Percentiles rank a stretch among this genome's conserved stretches.
These are phyloP conservation scores for Rhodosporidiobolus sp. DNA, from an alignment of 768 basidiomycete species.

Conservation along the genomic window DNA sequence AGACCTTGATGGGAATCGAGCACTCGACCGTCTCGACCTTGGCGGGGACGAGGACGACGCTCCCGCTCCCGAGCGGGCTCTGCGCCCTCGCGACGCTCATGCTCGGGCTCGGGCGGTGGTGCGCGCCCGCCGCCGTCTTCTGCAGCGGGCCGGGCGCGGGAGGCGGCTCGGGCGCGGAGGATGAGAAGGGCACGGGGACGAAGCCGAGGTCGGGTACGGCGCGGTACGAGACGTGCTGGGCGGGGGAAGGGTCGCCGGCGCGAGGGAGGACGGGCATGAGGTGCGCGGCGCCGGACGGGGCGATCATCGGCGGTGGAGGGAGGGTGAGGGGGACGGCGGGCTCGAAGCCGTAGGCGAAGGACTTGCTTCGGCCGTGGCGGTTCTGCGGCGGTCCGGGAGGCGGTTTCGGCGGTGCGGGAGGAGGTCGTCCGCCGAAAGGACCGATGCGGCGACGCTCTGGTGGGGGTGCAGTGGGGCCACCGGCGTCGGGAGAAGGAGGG, in stretches of 20 bases:
- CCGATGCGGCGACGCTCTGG: conserved; percentile 52
- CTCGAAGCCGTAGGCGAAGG: conserved; percentile 42
- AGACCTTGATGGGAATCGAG: conserved; percentile 82
- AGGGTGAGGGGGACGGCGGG: conserved; percentile 37
- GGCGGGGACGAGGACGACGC: conserved; percentile 49
- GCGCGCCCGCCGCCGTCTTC: conserved; percentile 27
- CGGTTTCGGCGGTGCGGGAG: conserved; percentile 33
- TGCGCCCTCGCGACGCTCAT: neutral
- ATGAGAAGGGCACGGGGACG: conserved; percentile 43
- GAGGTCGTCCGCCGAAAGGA: conserved; percentile 52
- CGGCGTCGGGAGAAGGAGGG: conserved; percentile 51
- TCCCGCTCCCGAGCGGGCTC: conserved; percentile 43
- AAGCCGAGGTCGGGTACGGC: conserved; percentile 45
- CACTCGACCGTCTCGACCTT: conserved; percentile 86
- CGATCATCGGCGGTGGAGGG: conserved; percentile 35
- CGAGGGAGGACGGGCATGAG: conserved; percentile 41
- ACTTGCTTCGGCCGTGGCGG: conserved; percentile 38
- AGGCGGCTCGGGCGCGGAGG: conserved; percentile 20
- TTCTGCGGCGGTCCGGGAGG: neutral
- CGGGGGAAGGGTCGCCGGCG: neutral
- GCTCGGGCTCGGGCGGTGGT: conserved; percentile 19
- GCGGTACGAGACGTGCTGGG: conserved; percentile 42
- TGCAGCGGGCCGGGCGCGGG: conserved; percentile 33
- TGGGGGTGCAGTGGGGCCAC: conserved; percentile 47
- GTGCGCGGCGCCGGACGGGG: conserved; percentile 41